Evolutionary conservation across 345 rosid genomes (phyloP).

Genomic region (Melaleuca alternifolia): DNA sequence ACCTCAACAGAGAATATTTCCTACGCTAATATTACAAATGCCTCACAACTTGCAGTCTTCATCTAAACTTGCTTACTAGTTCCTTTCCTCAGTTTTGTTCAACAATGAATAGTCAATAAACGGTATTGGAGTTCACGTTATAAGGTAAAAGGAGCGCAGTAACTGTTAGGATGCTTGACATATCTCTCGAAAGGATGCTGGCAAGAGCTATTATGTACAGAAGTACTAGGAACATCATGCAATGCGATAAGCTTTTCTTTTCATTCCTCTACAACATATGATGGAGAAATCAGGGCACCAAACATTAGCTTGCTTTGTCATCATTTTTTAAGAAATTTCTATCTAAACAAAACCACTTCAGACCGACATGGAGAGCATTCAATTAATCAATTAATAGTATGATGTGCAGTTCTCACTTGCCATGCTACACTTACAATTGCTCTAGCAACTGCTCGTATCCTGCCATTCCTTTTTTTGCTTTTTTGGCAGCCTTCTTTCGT

Average conservation of each 20-base stretch:
- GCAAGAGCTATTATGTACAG: background rate
- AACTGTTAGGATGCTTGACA: background rate
- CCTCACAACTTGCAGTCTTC: background rate
- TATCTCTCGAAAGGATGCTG: background rate
- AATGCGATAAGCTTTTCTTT: background rate
- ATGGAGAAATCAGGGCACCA: background rate
- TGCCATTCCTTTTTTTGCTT: background rate
- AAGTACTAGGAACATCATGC: background rate
- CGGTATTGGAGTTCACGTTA: background rate
- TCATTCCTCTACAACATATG: background rate
- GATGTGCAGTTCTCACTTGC: background rate
- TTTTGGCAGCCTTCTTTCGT: background rate
- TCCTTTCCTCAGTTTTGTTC: background rate
- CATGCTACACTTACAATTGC: background rate
- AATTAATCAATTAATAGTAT: background rate
- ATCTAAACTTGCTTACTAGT: background rate
- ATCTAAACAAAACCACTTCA: background rate
- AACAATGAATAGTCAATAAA: background rate
- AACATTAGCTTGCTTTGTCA: background rate
- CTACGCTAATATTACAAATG: background rate
- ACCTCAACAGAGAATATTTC: background rate
- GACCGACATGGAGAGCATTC: background rate
- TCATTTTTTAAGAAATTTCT: background rate
- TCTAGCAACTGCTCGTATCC: background rate
- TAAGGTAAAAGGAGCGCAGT: background rate